Evolutionary conservation across 805 yeast genomes (phyloP).

Genomic region (Barnettozyma populi): DNA sequence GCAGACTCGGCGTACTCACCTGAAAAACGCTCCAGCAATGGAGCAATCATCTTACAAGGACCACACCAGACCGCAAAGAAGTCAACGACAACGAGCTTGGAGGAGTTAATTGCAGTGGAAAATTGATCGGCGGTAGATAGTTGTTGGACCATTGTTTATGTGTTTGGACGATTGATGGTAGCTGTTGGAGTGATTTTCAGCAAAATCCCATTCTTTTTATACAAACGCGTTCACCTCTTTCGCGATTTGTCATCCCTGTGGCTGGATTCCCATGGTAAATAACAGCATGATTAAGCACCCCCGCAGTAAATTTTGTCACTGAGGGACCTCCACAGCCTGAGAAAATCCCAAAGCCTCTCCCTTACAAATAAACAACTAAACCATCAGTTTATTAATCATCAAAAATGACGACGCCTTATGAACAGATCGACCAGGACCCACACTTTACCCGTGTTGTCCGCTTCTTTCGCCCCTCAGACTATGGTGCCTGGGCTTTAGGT

Average conservation of each 20-base stretch:
- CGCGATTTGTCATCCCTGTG: conserved; percentile 4
- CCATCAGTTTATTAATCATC: neutral
- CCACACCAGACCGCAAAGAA: conserved; percentile 99
- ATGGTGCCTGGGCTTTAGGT: conserved; percentile 41
- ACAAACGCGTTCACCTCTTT: neutral
- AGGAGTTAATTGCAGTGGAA: conserved; percentile 52
- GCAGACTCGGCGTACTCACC: conserved; percentile 49
- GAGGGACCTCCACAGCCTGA: neutral
- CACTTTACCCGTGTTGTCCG: conserved; percentile 65
- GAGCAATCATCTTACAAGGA: conserved; percentile 97
- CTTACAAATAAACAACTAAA: neutral
- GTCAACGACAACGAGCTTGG: conserved; percentile 84
- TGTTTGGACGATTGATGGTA: neutral
- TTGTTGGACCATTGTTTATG: conserved; percentile 41
- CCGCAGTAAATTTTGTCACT: neutral
- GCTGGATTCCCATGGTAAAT: neutral
- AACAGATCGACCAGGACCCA: conserved; percentile 71
- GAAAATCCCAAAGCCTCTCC: neutral
- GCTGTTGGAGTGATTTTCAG: neutral
- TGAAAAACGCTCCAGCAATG: conserved; percentile 80
- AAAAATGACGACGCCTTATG: conserved; percentile 10
- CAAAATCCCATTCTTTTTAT: neutral
- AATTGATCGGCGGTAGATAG: conserved; percentile 54
- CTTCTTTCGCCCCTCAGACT: conserved; percentile 68
- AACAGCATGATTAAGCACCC: neutral